Conservation (phyloP, 208 protist species). For the Porcisia hertigi region DNA sequence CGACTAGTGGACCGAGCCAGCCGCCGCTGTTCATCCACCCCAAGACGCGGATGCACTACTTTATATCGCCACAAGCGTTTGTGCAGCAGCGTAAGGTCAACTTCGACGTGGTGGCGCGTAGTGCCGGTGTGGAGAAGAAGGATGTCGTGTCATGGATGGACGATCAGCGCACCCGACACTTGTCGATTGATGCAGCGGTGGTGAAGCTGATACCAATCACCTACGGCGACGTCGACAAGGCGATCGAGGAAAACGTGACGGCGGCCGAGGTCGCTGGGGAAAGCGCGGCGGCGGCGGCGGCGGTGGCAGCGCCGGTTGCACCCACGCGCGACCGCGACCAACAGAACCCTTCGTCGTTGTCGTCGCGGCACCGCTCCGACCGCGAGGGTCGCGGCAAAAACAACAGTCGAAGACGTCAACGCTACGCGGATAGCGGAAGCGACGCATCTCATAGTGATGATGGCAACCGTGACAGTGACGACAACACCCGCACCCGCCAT, state of each 20-base stretch:
- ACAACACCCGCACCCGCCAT: background rate
- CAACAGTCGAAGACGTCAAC: conserved; percentile 3
- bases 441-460: conserved; percentile 4
- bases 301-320: background rate
- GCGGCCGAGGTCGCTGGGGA: background rate
- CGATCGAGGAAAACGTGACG: conserved; percentile 16
- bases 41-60: conserved; percentile 48
- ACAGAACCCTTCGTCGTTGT: conserved; percentile 5
- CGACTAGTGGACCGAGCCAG: conserved; percentile 15
- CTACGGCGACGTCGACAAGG: conserved; percentile 47
- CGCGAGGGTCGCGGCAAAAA: background rate
- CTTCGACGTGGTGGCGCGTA: conserved; percentile 42
- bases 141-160: conserved; percentile 64
- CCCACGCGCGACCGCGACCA: conserved; percentile 3
- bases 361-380: conserved; percentile 6
- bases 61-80: conserved; percentile 73
- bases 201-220: conserved; percentile 50
- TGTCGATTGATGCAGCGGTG: conserved; percentile 59
- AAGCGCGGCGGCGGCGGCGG: background rate
- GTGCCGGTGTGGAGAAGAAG: conserved; percentile 19
- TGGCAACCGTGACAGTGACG: conserved; percentile 1
- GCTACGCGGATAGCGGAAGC: background rate
- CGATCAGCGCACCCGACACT: conserved; percentile 65
- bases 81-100: conserved; percentile 51
- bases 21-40: conserved; percentile 50